Percentiles rank a stretch among this genome's conserved stretches.
phyloP scores from a whole-genome alignment of 352 stramenopile genomes.

The Globisporangium lucens region DNA sequence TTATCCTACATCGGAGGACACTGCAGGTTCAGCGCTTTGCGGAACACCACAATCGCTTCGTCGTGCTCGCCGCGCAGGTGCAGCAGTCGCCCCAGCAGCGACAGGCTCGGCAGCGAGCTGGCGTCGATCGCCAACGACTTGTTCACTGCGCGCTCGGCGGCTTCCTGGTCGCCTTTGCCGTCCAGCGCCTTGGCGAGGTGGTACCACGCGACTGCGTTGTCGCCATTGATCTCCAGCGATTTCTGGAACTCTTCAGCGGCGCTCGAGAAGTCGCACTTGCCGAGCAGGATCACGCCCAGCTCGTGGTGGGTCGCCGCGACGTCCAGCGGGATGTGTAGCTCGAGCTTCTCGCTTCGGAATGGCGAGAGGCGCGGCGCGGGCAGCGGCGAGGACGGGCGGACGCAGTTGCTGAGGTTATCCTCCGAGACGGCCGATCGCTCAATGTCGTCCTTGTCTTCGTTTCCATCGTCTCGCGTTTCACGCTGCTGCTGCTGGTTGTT shows the following conservation, averaged over 20 bases:
- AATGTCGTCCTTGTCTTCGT: neutral
- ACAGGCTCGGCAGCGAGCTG: conserved; percentile 49
- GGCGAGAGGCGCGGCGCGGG: conserved; percentile 9
- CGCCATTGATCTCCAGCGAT: conserved; percentile 33
- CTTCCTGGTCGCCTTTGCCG: conserved; percentile 30
- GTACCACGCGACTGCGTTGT: conserved; percentile 44
- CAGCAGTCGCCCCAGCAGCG: conserved; percentile 58
- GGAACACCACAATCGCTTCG: conserved; percentile 66
- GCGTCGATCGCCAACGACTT: conserved; percentile 43
- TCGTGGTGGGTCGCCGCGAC: conserved; percentile 48
- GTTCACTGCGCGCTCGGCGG: conserved; percentile 49
- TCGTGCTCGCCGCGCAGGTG: conserved; percentile 64
- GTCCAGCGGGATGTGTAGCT: conserved; percentile 34
- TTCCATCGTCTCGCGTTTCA: neutral
- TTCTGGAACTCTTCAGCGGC: conserved; percentile 42
- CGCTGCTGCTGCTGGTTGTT: neutral
- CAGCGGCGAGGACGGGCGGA: conserved; percentile 11
- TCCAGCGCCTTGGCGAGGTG: conserved; percentile 67
- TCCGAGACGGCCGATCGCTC: conserved; percentile 11
- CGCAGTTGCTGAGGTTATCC: neutral
- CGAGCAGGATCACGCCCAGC: conserved; percentile 43
- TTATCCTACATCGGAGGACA: conserved; percentile 21
- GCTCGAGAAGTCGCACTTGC: conserved; percentile 37
- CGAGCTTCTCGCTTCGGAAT: conserved; percentile 16
- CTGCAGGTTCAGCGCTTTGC: conserved; percentile 53